Evolutionary conservation across 1,139 yeast species (phyloP).

Genomic region (Protomyces arabidopsidicola): DNA sequence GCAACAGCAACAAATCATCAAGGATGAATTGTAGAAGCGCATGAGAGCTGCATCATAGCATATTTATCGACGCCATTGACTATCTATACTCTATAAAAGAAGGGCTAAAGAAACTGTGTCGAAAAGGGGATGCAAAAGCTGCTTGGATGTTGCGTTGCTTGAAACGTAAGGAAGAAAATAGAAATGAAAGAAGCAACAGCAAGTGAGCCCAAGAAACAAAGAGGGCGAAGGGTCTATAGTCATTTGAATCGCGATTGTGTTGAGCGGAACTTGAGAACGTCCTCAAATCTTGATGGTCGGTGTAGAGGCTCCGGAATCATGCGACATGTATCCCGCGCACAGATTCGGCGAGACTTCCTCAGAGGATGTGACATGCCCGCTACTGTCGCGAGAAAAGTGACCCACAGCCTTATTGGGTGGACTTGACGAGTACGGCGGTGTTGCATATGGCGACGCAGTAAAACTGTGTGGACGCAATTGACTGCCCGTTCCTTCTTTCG

Average conservation of each 20-base stretch:
- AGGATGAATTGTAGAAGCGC: background rate
- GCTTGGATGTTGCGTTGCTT: background rate
- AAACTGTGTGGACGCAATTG: background rate
- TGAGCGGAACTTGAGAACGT: background rate
- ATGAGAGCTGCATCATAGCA: background rate
- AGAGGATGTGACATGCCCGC: background rate
- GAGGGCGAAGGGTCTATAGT: too few species aligned
- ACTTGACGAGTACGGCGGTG: conserved; percentile 9
- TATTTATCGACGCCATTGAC: background rate
- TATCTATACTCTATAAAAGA: background rate
- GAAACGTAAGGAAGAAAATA: too few species aligned
- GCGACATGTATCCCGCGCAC: background rate
- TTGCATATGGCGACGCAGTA: background rate
- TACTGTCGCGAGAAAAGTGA: background rate
- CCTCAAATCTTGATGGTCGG: background rate
- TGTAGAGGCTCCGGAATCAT: background rate
- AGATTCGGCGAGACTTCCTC: background rate
- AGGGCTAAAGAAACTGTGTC: background rate
- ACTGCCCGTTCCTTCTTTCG: background rate
- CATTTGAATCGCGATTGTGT: too few species aligned
- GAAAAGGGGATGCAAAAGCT: background rate
- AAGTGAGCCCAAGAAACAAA: too few species aligned
- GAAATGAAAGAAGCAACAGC: too few species aligned
- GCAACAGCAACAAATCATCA: conserved; percentile 12
- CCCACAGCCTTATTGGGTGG: background rate